phyloP scores from a whole-genome alignment of 2,329 filamentous ascomycete genomes.

The Pezicula rhizophila region DNA sequence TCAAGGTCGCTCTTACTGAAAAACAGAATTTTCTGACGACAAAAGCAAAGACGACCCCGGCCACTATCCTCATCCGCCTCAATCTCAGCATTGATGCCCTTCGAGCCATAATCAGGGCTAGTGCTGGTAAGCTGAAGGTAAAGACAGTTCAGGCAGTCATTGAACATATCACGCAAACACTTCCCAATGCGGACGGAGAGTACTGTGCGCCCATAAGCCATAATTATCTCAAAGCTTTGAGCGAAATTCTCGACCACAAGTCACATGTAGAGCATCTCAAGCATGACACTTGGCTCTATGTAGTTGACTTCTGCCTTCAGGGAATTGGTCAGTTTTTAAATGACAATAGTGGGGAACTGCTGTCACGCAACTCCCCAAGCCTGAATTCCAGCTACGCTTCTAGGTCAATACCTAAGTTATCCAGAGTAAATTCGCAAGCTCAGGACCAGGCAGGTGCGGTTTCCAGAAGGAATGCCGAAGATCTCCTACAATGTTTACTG shows the following conservation, averaged over 20 bases:
- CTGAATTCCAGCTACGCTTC: conserved; percentile 9
- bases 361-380: conserved; percentile 15
- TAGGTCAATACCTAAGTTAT: conserved; percentile 17
- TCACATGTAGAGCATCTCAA: conserved; percentile 77
- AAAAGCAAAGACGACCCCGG: conserved; percentile 44
- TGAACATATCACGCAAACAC: conserved; percentile 72
- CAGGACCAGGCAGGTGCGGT: conserved; percentile 17
- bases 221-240: conserved; percentile 74
- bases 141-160: conserved; percentile 77
- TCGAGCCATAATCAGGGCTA: conserved; percentile 64
- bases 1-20: conserved; percentile 61
- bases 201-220: conserved; percentile 64
- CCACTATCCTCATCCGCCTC: conserved; percentile 50
- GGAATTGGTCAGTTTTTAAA: conserved; percentile 48
- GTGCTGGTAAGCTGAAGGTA: conserved; percentile 59
- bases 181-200: conserved; percentile 55
- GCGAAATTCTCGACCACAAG: conserved; percentile 62
- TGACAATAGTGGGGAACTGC: conserved; percentile 9
- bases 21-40: conserved; percentile 56
- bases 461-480: conserved; percentile 36
- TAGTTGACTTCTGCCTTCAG: conserved; percentile 52
- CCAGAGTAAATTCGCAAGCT: conserved; percentile 23
- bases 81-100: conserved; percentile 65
- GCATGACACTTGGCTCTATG: conserved; percentile 34
- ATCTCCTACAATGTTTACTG: conserved; percentile 60